Conservation (phyloP, 306 rosid species). For the Lablab purpureus region DNA sequence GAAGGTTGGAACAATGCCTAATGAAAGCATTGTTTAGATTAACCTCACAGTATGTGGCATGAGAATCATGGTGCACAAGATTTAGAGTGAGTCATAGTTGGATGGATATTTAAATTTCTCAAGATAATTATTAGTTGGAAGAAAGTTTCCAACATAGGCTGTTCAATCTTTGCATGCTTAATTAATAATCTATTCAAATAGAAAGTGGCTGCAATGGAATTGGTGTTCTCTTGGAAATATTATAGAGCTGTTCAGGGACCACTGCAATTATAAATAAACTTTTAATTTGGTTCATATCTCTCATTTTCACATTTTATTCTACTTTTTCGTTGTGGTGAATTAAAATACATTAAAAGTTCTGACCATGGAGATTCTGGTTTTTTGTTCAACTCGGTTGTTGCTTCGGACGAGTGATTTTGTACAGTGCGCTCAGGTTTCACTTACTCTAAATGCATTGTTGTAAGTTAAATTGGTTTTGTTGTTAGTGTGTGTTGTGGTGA, state of each 20-base stretch:
- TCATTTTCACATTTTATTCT: not conserved
- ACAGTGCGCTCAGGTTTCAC: no score
- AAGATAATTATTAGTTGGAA: slow-evolving; percentile 38
- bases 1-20: slow-evolving; percentile 69
- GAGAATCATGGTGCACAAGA: slow-evolving; percentile 43
- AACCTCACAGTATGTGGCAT: slow-evolving; percentile 29
- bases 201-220: slow-evolving; percentile 25
- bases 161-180: slow-evolving; percentile 29
- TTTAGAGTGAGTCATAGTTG: slow-evolving; percentile 33
- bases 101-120: slow-evolving; percentile 25
- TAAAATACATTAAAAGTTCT: not conserved
- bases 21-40: slow-evolving; percentile 38
- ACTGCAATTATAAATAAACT: not conserved
- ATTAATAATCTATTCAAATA: slow-evolving; percentile 21
- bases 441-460: no score
- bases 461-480: no score
- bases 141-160: slow-evolving; percentile 33
- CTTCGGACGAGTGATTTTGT: no score
- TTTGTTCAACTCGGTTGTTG: no score
- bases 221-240: not conserved
- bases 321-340: not conserved
- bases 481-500: no score
- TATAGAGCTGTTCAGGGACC: not conserved
- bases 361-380: not conserved
- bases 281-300: not conserved